These are phyloP conservation scores for Albophoma yamanashiensis DNA, from an alignment of 2,329 filamentous ascomycete genomes.

Conservation along the genomic window DNA sequence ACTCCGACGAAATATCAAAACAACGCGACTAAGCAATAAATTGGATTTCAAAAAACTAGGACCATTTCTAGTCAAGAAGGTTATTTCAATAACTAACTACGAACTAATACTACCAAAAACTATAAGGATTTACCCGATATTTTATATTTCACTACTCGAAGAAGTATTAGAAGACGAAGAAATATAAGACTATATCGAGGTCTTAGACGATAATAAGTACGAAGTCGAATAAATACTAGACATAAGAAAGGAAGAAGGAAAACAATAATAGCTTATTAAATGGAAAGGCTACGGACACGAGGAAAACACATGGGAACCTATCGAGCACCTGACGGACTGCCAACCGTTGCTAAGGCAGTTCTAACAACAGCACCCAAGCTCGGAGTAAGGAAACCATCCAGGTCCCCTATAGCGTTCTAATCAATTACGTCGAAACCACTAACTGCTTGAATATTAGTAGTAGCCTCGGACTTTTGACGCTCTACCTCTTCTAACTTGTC, in stretches of 20 bases:
- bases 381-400: no score
- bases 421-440: no score
- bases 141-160: background rate
- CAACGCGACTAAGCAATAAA: slow-evolving; percentile 1
- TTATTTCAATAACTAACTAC: background rate
- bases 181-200: background rate
- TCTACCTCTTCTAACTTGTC: no score
- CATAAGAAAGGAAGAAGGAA: background rate
- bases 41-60: background rate
- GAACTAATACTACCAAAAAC: background rate
- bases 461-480: no score
- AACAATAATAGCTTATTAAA: background rate
- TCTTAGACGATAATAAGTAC: background rate
- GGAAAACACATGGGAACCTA: no score
- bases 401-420: no score
- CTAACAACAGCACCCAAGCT: no score
- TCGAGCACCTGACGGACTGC: no score
- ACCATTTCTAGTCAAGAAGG: background rate
- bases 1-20: slow-evolving; percentile 2
- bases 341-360: background rate
- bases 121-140: background rate
- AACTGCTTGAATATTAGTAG: no score
- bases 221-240: background rate
- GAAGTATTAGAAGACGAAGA: background rate
- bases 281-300: background rate